Evolutionary conservation across 139 green algal genomes (phyloP).

Genomic region (Closterium sp.): DNA sequence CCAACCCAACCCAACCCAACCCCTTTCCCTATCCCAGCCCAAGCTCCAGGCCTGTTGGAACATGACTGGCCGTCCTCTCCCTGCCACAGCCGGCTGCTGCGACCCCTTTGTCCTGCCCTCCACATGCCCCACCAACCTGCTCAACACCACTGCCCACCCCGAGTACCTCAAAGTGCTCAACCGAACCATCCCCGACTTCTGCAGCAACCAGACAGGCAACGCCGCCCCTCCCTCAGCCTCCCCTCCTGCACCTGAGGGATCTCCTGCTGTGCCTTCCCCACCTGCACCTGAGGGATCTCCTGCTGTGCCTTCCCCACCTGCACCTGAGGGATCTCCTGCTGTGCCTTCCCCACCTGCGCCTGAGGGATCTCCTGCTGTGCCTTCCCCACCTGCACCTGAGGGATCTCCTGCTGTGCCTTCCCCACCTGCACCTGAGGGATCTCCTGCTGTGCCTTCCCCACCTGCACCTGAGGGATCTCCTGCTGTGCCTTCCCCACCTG

Average conservation of each 20-base stretch:
- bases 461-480: not conserved
- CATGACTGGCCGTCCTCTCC: not conserved
- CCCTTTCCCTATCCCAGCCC: too few species aligned
- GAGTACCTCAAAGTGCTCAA: not conserved
- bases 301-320: not conserved
- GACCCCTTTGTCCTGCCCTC: not conserved
- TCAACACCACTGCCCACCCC: not conserved
- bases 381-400: too few species aligned
- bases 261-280: too few species aligned
- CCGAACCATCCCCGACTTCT: not conserved
- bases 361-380: too few species aligned
- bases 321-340: not conserved
- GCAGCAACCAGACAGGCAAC: not conserved
- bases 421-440: not conserved
- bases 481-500: not conserved
- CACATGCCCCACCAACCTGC: not conserved
- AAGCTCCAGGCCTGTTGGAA: not conserved
- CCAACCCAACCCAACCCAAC: not conserved
- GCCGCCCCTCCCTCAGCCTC: not conserved
- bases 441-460: too few species aligned
- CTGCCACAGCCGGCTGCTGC: not conserved
- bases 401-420: not conserved
- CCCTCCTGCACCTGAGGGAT: not conserved
- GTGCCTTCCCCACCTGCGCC: too few species aligned
- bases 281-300: not conserved